Evolutionary conservation across 768 basidiomycete species (phyloP).

Genomic region (Naganishia vishniacii): DNA sequence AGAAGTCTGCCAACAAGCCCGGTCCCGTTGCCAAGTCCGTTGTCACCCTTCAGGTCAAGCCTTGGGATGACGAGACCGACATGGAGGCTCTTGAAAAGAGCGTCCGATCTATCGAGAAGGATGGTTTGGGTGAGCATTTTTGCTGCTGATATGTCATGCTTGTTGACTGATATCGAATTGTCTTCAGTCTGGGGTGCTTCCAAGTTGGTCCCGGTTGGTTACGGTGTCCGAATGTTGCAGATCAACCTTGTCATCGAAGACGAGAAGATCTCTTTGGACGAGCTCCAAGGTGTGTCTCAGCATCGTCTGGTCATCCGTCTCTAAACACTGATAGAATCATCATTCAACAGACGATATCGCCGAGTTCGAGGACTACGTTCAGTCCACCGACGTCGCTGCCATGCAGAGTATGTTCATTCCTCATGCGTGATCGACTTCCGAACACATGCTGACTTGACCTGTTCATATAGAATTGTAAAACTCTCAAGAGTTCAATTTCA

Average conservation of each 20-base stretch:
- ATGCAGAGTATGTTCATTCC: conserved; percentile 61
- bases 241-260: conserved; percentile 72
- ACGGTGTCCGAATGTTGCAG: conserved; percentile 85
- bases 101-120: conserved; percentile 78
- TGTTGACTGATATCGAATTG: neutral
- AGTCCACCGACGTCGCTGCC: conserved; percentile 84
- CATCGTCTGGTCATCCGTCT: too few relatives aligned
- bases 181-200: conserved; percentile 32
- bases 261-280: conserved; percentile 84
- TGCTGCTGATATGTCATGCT: conserved; percentile 87
- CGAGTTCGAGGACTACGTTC: conserved; percentile 59
- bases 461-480: conserved; percentile 22
- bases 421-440: neutral
- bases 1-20: conserved; percentile 56
- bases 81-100: conserved; percentile 76
- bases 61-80: conserved; percentile 99
- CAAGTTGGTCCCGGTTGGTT: conserved; percentile 19
- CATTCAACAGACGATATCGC: conserved; percentile 60
- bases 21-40: conserved; percentile 66
- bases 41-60: conserved; percentile 96
- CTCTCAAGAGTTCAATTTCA: neutral
- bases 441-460: neutral
- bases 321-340: too few relatives aligned
- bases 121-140: conserved; percentile 81
- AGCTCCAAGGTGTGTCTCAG: conserved; percentile 58